These are phyloP conservation scores for Mycosphaerelloides madeirae DNA, from an alignment of 2,329 filamentous ascomycete genomes.

Conservation along the genomic window DNA sequence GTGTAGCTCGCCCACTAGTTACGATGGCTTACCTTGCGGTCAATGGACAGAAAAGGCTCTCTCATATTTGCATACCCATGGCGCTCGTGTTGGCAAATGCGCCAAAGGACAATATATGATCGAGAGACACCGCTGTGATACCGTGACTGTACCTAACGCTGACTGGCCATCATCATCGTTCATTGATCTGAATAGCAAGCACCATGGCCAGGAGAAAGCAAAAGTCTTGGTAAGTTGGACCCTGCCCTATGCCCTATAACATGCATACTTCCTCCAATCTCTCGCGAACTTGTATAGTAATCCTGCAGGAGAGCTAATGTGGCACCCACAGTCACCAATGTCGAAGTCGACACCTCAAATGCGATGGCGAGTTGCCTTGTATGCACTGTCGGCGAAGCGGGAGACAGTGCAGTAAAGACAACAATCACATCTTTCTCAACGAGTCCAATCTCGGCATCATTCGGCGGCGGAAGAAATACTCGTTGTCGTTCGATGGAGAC, in stretches of 20 bases:
- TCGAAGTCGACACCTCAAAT: slow-evolving; percentile 9
- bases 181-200: no score
- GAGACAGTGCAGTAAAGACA: slow-evolving; percentile 8
- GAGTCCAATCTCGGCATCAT: slow-evolving; percentile 6
- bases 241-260: not conserved
- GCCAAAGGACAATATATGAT: no score
- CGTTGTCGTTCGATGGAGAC: slow-evolving; percentile 3
- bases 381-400: slow-evolving; percentile 3
- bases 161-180: no score
- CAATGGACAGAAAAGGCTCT: no score
- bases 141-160: no score
- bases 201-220: slow-evolving; percentile 9
- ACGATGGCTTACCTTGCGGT: no score
- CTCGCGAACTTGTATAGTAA: no score
- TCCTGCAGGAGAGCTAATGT: slow-evolving; percentile 6
- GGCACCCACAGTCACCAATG: slow-evolving; percentile 10
- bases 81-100: no score
- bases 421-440: slow-evolving; percentile 7
- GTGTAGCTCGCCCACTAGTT: no score
- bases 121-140: no score
- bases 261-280: not conserved
- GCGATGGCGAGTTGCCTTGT: slow-evolving; percentile 10
- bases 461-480: slow-evolving; percentile 5
- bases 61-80: no score
- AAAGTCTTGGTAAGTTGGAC: slow-evolving; percentile 9